These are phyloP conservation scores for Raphanus sativus DNA, from an alignment of 345 rosid genomes.

Conservation along the genomic window DNA sequence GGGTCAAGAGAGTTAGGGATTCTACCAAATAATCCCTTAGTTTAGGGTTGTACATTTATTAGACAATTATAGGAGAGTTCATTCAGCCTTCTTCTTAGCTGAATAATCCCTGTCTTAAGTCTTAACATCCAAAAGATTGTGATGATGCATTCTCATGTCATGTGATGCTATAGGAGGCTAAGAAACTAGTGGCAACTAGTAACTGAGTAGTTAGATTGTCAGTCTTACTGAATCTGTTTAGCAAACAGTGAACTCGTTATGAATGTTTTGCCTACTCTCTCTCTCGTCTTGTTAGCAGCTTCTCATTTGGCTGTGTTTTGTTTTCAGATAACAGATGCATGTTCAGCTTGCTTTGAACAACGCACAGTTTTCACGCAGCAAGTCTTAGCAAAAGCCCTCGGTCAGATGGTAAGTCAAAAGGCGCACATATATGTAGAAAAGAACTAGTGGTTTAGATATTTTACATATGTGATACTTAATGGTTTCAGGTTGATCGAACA, in stretches of 20 bases:
- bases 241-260: no score
- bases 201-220: slow-evolving; percentile 22
- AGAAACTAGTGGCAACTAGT: slow-evolving; percentile 4
- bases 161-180: slow-evolving; percentile 8
- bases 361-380: slow-evolving; percentile 95
- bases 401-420: slow-evolving; percentile 72
- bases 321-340: slow-evolving; percentile 86
- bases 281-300: neutral
- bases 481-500: slow-evolving; percentile 82
- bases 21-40: neutral
- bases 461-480: slow-evolving; percentile 27
- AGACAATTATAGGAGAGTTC: slow-evolving; percentile 1
- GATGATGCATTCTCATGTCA: slow-evolving; percentile 11
- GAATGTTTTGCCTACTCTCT: neutral
- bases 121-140: neutral
- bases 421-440: slow-evolving; percentile 3
- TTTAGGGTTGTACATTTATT: slow-evolving; percentile 2
- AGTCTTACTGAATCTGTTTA: slow-evolving; percentile 4
- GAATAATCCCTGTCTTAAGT: neutral
- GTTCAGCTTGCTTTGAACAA: slow-evolving; percentile 96
- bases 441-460: slow-evolving; percentile 10
- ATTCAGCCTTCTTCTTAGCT: neutral
- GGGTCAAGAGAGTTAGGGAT: slow-evolving; percentile 8
- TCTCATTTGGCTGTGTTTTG: slow-evolving; percentile 20
- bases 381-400: slow-evolving; percentile 92